phyloP scores from a whole-genome alignment of 2,329 filamentous ascomycete genomes.

The Tolypocladium album region DNA sequence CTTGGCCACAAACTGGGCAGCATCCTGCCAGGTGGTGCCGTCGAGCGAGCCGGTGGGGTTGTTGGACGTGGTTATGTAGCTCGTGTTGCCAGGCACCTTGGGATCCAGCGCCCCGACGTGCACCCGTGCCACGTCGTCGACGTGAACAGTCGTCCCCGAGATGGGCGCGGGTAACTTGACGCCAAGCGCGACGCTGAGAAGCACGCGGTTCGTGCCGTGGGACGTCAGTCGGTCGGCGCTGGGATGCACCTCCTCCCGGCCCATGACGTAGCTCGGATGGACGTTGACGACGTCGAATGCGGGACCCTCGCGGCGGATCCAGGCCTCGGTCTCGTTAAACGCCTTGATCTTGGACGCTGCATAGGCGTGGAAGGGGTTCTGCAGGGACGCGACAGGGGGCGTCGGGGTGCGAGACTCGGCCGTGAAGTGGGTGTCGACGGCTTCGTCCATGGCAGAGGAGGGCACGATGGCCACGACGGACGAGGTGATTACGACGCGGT shows the following conservation, averaged over 20 bases:
- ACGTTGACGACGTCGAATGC: constrained; percentile 23
- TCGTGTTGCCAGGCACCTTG: constrained; percentile 15
- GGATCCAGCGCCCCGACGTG: constrained; percentile 25
- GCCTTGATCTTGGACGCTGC: constrained; percentile 23
- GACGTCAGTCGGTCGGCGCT: constrained; percentile 13
- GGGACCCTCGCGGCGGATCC: constrained; percentile 19
- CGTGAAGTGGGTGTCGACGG: constrained; percentile 3
- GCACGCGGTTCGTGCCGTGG: constrained; percentile 21
- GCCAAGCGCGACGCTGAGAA: constrained; percentile 23
- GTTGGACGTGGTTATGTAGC: constrained; percentile 2
- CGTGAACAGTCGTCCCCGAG: constrained; percentile 21
- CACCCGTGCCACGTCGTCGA: constrained; percentile 25
- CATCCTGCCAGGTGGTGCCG: neutral
- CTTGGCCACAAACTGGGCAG: constrained; percentile 3
- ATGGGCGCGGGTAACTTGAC: constrained; percentile 10
- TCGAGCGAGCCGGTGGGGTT: neutral
- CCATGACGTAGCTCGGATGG: constrained; percentile 24
- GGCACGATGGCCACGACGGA: constrained; percentile 17
- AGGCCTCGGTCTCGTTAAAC: constrained; percentile 20
- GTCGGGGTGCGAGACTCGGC: constrained; percentile 2
- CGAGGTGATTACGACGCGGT: constrained; percentile 30
- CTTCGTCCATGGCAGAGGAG: neutral
- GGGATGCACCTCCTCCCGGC: constrained; percentile 21
- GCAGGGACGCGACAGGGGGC: constrained; percentile 4
- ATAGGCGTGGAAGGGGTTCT: constrained; percentile 21